A percentile compares a stretch with the other conserved stretches of the same genome.
These are phyloP conservation scores for Annulohypoxylon moriforme DNA, from an alignment of 495 filamentous ascomycete species.

Conservation along the genomic window DNA sequence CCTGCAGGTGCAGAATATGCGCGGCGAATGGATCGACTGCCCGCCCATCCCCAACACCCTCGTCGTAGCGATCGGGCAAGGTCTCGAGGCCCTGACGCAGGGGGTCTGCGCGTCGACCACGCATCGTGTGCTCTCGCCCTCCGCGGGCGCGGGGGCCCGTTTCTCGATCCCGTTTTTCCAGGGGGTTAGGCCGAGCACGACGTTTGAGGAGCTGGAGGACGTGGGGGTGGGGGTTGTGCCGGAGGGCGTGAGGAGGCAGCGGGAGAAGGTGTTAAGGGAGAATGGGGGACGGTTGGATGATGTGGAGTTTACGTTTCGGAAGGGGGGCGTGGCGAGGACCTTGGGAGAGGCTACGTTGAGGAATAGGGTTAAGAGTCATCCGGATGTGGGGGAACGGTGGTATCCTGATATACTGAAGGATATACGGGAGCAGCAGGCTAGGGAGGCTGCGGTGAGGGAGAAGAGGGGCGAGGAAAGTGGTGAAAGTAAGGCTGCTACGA, in stretches of 20 bases:
- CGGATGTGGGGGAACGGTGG: constrained; percentile 89
- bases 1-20: constrained; percentile 89
- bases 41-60: constrained; percentile 71
- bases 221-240: constrained; percentile 74
- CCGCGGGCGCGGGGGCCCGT: constrained; percentile 73
- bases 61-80: constrained; percentile 94
- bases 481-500: constrained; percentile 16
- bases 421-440: constrained; percentile 60
- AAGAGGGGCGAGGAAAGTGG: constrained; percentile 41
- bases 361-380: constrained; percentile 91
- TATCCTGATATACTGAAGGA: constrained; percentile 75
- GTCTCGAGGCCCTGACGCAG: constrained; percentile 87
- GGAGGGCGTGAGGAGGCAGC: constrained; percentile 67
- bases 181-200: constrained; percentile 71
- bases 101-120: constrained; percentile 90
- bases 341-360: constrained; percentile 85
- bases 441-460: constrained; percentile 42
- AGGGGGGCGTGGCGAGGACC: constrained; percentile 67
- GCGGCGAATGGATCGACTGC: constrained; percentile 83
- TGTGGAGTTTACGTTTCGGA: constrained; percentile 83
- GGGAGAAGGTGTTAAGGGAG: constrained; percentile 61
- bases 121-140: constrained; percentile 79
- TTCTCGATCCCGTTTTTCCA: constrained; percentile 94
- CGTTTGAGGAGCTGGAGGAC: constrained; percentile 73
- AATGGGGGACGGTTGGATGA: constrained; percentile 70